A percentile compares a stretch with the other conserved stretches of the same genome.
Conservation (phyloP, 2,329 filamentous ascomycete genomes). For the Fusarium subtropicale region DNA sequence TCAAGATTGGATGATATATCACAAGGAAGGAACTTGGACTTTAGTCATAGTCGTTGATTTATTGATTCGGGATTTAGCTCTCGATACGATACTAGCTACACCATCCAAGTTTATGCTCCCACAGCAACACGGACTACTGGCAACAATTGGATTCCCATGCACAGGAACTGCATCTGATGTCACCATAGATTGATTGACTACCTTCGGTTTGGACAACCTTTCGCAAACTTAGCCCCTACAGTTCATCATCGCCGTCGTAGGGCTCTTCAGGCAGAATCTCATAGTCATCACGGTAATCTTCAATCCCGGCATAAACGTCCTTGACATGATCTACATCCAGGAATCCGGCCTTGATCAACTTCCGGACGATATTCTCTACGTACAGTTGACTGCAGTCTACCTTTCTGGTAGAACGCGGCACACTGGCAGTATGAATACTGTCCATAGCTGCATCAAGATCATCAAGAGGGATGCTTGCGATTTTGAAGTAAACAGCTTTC, state of each 20-base stretch:
- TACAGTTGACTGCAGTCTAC: background rate
- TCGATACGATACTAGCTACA: accelerated
- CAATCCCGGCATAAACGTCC: background rate
- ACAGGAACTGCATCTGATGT: too few relatives aligned
- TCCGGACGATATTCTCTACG: background rate
- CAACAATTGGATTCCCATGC: background rate
- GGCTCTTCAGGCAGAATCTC: background rate
- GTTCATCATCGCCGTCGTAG: background rate
- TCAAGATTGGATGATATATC: slow-evolving; percentile 47
- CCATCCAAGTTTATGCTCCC: accelerated
- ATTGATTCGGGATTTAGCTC: background rate
- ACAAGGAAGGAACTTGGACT: background rate
- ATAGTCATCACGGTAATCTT: background rate
- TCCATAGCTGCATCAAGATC: background rate
- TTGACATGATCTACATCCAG: background rate
- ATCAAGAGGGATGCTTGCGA: background rate
- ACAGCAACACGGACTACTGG: background rate
- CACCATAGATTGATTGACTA: too few relatives aligned
- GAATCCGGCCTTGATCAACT: background rate
- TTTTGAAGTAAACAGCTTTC: background rate
- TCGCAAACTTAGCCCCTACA: background rate
- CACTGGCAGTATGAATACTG: background rate
- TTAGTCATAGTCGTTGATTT: background rate
- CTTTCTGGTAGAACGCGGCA: background rate
- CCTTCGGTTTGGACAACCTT: background rate